Percentiles rank a stretch among this genome's conserved stretches.
phyloP scores from a whole-genome alignment of 176 grass and related monocot genomes.

The Eragrostis nindensis region DNA sequence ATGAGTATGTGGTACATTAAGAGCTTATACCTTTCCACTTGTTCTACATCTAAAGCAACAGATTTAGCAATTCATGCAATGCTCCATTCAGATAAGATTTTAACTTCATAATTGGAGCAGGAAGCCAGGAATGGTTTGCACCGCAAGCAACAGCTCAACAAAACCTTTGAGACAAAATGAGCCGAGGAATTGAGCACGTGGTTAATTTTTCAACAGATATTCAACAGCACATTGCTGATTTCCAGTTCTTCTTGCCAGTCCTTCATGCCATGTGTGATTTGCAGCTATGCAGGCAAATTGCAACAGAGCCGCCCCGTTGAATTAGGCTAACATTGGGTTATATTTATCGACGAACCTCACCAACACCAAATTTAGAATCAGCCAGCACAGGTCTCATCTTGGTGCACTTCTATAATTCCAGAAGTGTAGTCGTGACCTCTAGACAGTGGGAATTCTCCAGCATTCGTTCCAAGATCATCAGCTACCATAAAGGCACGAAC shows the following conservation, averaged over 20 bases:
- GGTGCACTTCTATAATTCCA: slow-evolving; percentile 32
- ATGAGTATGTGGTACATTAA: neutral
- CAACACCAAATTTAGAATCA: slow-evolving; percentile 34
- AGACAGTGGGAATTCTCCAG: slow-evolving; percentile 31
- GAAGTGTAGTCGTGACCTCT: neutral
- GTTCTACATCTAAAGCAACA: neutral
- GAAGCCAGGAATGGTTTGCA: neutral
- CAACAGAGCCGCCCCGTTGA: neutral
- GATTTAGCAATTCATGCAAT: neutral
- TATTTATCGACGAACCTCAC: slow-evolving; percentile 19
- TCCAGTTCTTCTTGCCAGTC: neutral
- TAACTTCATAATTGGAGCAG: neutral
- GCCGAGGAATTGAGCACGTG: neutral
- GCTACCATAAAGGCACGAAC: slow-evolving; percentile 66
- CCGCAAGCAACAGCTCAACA: neutral
- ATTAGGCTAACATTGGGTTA: slow-evolving; percentile 10
- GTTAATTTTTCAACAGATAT: slow-evolving; percentile 21
- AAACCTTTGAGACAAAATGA: neutral
- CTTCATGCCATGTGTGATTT: neutral
- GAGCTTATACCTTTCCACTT: neutral
- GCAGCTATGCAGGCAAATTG: slow-evolving; percentile 5
- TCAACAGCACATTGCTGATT: neutral
- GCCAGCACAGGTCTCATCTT: slow-evolving; percentile 30
- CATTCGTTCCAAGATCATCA: slow-evolving; percentile 52
- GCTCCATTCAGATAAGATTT: neutral